These are phyloP conservation scores for Deakozyma indianensis DNA, from an alignment of 805 yeast genomes.

Conservation along the genomic window DNA sequence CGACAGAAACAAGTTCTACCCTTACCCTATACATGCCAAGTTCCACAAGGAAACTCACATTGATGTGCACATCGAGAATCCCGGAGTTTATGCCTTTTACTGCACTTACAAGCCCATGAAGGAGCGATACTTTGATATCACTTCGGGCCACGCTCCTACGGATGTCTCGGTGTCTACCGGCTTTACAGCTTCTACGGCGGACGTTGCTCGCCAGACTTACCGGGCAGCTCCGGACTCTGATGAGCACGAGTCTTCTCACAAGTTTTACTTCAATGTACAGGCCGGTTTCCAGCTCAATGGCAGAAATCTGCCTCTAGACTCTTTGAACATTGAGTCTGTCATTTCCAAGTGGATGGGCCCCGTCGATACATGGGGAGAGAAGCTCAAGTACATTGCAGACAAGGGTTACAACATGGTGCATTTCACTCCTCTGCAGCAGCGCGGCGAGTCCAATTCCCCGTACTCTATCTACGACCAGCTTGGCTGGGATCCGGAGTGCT, in stretches of 20 bases:
- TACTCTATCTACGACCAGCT: conserved; percentile 84
- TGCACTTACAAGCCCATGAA: conserved; percentile 35
- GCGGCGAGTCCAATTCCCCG: conserved; percentile 89
- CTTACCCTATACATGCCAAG: conserved; percentile 33
- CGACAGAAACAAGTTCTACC: conserved; percentile 40
- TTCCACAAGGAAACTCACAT: conserved; percentile 52
- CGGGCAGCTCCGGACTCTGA: conserved; percentile 14
- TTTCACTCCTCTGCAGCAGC: conserved; percentile 81
- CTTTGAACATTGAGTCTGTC: conserved; percentile 70
- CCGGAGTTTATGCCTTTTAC: conserved; percentile 74
- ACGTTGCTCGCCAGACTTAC: background rate
- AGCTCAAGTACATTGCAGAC: conserved; percentile 43
- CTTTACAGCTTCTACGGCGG: background rate
- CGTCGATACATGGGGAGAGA: conserved; percentile 43
- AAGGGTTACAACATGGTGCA: conserved; percentile 95
- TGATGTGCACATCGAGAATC: conserved; percentile 44
- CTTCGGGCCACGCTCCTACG: background rate
- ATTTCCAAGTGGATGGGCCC: conserved; percentile 88
- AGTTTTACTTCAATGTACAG: conserved; percentile 58
- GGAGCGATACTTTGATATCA: conserved; percentile 8
- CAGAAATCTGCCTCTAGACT: conserved; percentile 52
- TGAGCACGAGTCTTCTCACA: conserved; percentile 35
- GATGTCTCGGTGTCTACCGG: conserved; percentile 7
- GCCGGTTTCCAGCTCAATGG: conserved; percentile 52
- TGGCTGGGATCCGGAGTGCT: conserved; percentile 52